Base-by-base conservation (phyloP, 2,329 filamentous ascomycete genomes). In the Penicillium digitatum region DNA sequence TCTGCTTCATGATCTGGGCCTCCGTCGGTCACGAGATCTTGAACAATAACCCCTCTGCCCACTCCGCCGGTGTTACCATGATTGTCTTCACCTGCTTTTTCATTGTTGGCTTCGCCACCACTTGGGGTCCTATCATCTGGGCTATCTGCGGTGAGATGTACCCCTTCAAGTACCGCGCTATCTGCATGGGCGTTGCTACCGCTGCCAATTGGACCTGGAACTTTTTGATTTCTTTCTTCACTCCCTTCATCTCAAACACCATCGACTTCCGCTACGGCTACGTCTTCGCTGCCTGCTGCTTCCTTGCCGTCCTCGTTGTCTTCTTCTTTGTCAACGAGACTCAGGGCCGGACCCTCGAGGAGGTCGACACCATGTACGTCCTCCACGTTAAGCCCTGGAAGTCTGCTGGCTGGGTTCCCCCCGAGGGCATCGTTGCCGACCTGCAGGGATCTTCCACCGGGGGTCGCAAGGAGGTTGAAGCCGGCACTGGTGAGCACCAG, bases 171-270 rank as follows among this genome's bases (percentile, higher is more conserved):
- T 76, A 76, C 60, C 84, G 89, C 68, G 87, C 88, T 59, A 89
- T 89, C 71, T 85, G 85, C 61, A 89, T 90, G 81, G 89, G 88
- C 12, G 76, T 92, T 24, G 86, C 88, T 16, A 91, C 88, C 6
- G 84, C 87, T 3, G 84, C 87, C 35, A 93, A 93, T 74, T 93
- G 89, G 89, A 72, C 75, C 31, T 89, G 85, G 85, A 89, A 90
- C 71, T 91, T 91, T 73, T 73, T 88, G 65, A 78, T 89, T 60
- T 83, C 83, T 0, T 92, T 92, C 79, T 90, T 92, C 78, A 90
- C 89, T 0, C 87, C 88, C 0, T 91, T 90, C 72, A 91, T 92
- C 69, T 87, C 85, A 1, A 76, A 77, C 0, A 79, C 82, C 9
- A 92, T 92, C 54, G 82, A 88, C 64, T 92, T 87, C 73, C 80